Base-by-base conservation (phyloP, 495 filamentous ascomycete genomes). In the Penicillium lagena region DNA sequence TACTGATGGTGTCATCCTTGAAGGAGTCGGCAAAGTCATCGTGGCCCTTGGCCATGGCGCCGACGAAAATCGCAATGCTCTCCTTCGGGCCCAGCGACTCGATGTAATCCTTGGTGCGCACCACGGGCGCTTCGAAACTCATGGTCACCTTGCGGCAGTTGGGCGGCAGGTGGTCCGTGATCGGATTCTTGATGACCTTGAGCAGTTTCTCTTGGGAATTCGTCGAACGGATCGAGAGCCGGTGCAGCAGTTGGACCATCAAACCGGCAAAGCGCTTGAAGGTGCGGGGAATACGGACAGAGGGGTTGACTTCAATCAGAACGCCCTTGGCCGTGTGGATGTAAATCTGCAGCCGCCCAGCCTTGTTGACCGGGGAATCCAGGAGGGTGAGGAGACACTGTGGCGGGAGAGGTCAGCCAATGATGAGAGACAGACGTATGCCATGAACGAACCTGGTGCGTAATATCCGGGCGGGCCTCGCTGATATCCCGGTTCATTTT, bases 401-500 rank as follows among this genome's bases (percentile, higher is more conserved):
- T 27, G 32, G 22, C 31, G 22, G 4, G 35, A 42, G 37, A 30
- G 53, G 59, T 35, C 35, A 35, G 12, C 12, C 14, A 15, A 31
- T 32, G 35, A 39, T 14, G 29, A 37, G 29, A 37, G 47, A 29
- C 11, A 1, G 39, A 17, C 39, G 29, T 30, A 34, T 30, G 37
- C 22, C 17, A 47, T 22, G 22, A 46, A 40, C 78, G 61, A 71
- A 97, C 91, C 89, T 97, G 93, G 61, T 98, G 93, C 13, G 94
- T 91, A 44, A 98, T 98, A 68, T 98, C 93, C 9, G 93, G 93
- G 41, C 93, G 81, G 28, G 93, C 93, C 61, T 98, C 93, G 60
- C 90, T 96, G 55, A 98, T 98, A 57, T 98, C 93, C 39, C 93
- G 75, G 68, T 94, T 94, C 91, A 96, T 96, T 77, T 96, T 98